These are phyloP conservation scores for Fusarium sp. DNA, from an alignment of 2,329 filamentous ascomycete species.

Conservation along the genomic window DNA sequence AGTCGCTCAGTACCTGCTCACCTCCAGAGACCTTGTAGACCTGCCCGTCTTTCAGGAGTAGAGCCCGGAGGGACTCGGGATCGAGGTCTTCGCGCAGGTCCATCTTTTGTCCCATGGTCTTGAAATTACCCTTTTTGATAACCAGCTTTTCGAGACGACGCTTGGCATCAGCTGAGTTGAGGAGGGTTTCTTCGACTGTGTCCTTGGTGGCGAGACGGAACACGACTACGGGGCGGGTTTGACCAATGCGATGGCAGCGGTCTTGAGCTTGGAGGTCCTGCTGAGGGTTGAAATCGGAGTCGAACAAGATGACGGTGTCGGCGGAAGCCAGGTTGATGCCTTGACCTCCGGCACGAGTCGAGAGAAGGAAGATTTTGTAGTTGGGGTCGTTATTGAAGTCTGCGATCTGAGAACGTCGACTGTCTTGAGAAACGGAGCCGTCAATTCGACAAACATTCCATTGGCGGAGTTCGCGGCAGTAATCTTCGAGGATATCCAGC, in stretches of 20 bases:
- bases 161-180: constrained; percentile 91
- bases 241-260: constrained; percentile 92
- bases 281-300: constrained; percentile 93
- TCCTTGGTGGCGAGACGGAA: constrained; percentile 93
- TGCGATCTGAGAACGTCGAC: constrained; percentile 76
- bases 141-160: constrained; percentile 92
- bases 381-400: constrained; percentile 75
- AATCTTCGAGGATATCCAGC: constrained; percentile 89
- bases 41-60: constrained; percentile 78
- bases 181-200: constrained; percentile 88
- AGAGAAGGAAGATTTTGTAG: constrained; percentile 84
- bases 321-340: constrained; percentile 94
- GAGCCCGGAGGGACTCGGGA: constrained; percentile 68
- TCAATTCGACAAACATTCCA: constrained; percentile 93
- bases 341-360: constrained; percentile 90
- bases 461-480: constrained; percentile 77
- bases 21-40: constrained; percentile 69
- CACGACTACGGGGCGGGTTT: constrained; percentile 90
- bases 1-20: constrained; percentile 75
- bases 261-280: constrained; percentile 98
- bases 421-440: constrained; percentile 81
- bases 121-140: constrained; percentile 91
- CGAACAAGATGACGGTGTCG: constrained; percentile 92
- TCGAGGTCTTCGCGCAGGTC: constrained; percentile 65
- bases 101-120: constrained; percentile 72